These are phyloP conservation scores for Trichoderma atroviride DNA, from an alignment of 2,329 filamentous ascomycete species.

Conservation along the genomic window DNA sequence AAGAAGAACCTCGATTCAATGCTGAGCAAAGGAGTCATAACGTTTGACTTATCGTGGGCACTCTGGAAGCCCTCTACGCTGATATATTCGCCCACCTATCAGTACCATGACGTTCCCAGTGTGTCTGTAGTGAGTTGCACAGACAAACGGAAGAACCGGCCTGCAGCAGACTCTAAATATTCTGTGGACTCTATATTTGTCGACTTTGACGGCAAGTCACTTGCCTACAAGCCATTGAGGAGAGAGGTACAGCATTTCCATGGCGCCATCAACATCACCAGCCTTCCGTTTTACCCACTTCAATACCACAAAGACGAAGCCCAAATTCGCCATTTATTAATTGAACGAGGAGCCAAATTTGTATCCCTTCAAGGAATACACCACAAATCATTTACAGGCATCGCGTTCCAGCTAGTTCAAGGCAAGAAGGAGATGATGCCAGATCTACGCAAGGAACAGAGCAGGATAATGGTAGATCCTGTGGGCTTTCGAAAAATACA, in stretches of 20 bases:
- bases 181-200: slow-evolving; percentile 77
- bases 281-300: slow-evolving; percentile 74
- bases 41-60: slow-evolving; percentile 86
- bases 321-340: slow-evolving; percentile 64
- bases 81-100: slow-evolving; percentile 76
- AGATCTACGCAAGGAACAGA: slow-evolving; percentile 84
- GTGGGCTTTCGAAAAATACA: slow-evolving; percentile 81
- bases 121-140: slow-evolving; percentile 81
- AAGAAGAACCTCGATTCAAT: slow-evolving; percentile 81
- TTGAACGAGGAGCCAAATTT: slow-evolving; percentile 84
- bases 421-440: slow-evolving; percentile 63
- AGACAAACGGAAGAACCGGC: slow-evolving; percentile 63
- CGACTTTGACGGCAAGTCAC: slow-evolving; percentile 85
- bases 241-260: slow-evolving; percentile 75
- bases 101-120: slow-evolving; percentile 72
- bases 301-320: slow-evolving; percentile 76
- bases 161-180: slow-evolving; percentile 76
- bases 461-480: slow-evolving; percentile 85
- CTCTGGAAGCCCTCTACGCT: slow-evolving; percentile 86
- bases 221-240: slow-evolving; percentile 72
- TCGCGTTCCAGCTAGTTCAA: slow-evolving; percentile 70
- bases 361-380: slow-evolving; percentile 79
- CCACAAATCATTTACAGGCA: slow-evolving; percentile 79
- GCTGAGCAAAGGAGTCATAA: slow-evolving; percentile 80
- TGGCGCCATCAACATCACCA: slow-evolving; percentile 80